Evolutionary conservation across 2,329 filamentous ascomycete genomes (phyloP).

Genomic region (Aureobasidium sp.): DNA sequence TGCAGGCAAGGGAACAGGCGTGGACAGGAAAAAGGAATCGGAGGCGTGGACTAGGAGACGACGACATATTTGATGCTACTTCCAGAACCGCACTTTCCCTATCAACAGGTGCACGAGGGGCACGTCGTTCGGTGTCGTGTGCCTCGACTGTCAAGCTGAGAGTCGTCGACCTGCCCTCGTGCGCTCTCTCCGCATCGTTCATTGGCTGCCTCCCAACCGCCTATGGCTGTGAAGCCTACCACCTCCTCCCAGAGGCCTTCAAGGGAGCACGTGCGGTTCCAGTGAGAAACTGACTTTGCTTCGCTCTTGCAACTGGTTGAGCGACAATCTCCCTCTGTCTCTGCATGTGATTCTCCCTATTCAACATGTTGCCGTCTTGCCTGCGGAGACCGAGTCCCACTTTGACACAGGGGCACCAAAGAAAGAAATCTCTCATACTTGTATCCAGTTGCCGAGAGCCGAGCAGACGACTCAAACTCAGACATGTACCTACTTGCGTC

Average conservation of each 20-base stretch:
- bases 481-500: not conserved
- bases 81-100: constrained; percentile 2
- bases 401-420: not conserved
- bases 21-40: not conserved
- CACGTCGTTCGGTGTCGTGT: constrained; percentile 8
- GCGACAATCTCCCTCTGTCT: not conserved
- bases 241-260: not conserved
- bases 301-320: not conserved
- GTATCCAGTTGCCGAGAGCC: not conserved
- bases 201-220: constrained; percentile 1
- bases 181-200: not conserved
- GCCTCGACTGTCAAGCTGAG: not conserved
- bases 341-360: not conserved
- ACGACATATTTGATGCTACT: constrained; percentile 6
- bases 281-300: constrained; percentile 6
- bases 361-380: not conserved
- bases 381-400: not conserved
- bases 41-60: not conserved
- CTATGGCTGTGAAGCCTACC: not conserved
- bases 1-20: not conserved
- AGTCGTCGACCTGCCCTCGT: constrained; percentile 9
- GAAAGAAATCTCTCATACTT: not conserved
- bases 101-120: constrained; percentile 8
- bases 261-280: constrained; percentile 1
- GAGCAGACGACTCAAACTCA: not conserved